These are phyloP conservation scores for Leccinum sublutescens DNA, from an alignment of 768 basidiomycete genomes.

Conservation along the genomic window DNA sequence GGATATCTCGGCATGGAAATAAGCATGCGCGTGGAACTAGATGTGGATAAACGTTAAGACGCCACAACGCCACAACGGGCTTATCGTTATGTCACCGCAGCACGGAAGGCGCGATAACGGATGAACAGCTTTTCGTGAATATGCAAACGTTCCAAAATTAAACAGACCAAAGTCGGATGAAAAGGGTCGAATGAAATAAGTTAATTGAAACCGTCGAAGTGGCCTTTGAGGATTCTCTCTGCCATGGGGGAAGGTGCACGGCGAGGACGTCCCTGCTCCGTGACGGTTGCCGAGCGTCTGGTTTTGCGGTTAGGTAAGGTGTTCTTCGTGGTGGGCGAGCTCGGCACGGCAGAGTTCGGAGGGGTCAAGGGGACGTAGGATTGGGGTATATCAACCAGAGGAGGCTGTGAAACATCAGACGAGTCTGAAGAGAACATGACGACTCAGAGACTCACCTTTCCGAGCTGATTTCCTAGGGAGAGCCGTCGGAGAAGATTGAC, in stretches of 20 bases:
- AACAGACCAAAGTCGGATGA: not conserved
- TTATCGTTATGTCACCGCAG: conserved; percentile 4
- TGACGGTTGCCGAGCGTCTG: conserved; percentile 61
- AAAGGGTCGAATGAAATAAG: conserved; percentile 2
- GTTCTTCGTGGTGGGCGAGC: conserved; percentile 14
- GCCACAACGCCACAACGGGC: conserved; percentile 5
- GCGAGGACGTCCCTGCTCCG: conserved; percentile 47
- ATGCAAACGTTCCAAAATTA: conserved; percentile 3
- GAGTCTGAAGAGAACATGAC: no score
- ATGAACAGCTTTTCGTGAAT: conserved; percentile 1
- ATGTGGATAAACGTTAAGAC: conserved; percentile 10
- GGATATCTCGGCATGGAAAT: conserved; percentile 24
- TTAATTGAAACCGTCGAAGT: conserved; percentile 88
- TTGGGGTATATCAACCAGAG: conserved; percentile 19
- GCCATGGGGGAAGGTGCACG: conserved; percentile 87
- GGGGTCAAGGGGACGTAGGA: conserved; percentile 43
- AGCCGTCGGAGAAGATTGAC: conserved; percentile 71
- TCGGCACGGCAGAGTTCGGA: conserved; percentile 49
- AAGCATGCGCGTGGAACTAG: not conserved
- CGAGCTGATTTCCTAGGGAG: conserved; percentile 61
- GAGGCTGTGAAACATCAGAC: conserved; percentile 9
- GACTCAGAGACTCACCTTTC: conserved; percentile 45
- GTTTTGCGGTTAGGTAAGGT: conserved; percentile 33
- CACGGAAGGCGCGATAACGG: conserved; percentile 2
- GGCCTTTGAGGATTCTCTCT: conserved; percentile 86